Percentiles rank a stretch among this genome's conserved stretches.
phyloP scores from a whole-genome alignment of 306 rosid species.

The Comarum palustre region DNA sequence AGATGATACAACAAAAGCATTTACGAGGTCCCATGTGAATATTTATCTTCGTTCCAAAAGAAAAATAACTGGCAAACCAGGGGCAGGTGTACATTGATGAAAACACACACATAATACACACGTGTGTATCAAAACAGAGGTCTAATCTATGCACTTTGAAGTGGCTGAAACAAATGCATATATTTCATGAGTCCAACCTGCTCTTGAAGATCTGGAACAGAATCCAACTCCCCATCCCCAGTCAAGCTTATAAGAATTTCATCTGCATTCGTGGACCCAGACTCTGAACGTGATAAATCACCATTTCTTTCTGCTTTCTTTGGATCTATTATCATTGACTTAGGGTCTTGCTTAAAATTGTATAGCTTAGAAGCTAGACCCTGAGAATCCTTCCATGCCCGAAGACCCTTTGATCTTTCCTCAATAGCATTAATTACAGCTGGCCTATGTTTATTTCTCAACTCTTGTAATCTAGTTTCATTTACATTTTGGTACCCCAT shows the following conservation, averaged over 20 bases:
- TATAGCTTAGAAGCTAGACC: slow-evolving; percentile 90
- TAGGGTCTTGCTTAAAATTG: slow-evolving; percentile 69
- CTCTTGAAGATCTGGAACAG: slow-evolving; percentile 81
- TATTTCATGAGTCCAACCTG: slow-evolving; percentile 45
- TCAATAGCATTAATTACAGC: slow-evolving; percentile 69
- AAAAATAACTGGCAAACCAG: background rate
- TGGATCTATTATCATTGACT: slow-evolving; percentile 43
- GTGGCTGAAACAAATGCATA: slow-evolving; percentile 22
- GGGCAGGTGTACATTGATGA: background rate
- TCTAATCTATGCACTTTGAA: background rate
- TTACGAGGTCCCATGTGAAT: background rate
- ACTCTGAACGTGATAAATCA: slow-evolving; percentile 62
- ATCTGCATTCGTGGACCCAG: slow-evolving; percentile 86
- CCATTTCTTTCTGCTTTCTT: slow-evolving; percentile 50
- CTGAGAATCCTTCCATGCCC: slow-evolving; percentile 76
- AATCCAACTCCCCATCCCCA: slow-evolving; percentile 75
- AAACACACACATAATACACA: too few species aligned
- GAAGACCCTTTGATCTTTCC: slow-evolving; percentile 91
- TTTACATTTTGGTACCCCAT: slow-evolving; percentile 94
- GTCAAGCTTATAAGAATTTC: slow-evolving; percentile 70
- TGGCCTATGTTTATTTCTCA: slow-evolving; percentile 86
- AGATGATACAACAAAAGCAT: background rate
- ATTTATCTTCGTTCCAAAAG: background rate
- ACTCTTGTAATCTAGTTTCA: slow-evolving; percentile 71
- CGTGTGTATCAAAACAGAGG: background rate